Evolutionary conservation across 768 basidiomycete genomes (phyloP), one percentile per base, ranked within the genome.

Genomic region (Bullera alba): DNA sequence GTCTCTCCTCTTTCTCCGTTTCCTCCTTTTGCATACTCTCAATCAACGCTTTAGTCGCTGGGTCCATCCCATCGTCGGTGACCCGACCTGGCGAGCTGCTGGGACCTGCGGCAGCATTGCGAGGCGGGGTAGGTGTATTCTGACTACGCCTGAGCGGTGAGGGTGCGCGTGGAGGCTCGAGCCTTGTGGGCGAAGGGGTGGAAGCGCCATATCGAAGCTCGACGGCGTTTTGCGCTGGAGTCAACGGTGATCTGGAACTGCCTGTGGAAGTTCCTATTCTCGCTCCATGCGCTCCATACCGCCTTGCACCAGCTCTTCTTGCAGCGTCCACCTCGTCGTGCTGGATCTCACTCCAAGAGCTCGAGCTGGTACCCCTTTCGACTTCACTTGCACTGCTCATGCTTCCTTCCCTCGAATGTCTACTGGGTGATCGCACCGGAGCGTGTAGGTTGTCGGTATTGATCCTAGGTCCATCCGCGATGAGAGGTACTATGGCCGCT

Each of bases 401-500:
- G 42, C 62, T 65, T 15, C 66, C 68, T 29, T 65, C 63, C 46
- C 66, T 69, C 0, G 68, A 69, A 50, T 63, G 65, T 14, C 62
- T 54, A 44, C 62, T 63, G 1, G 56, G 48, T 3, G 53, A 35
- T 16, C 58, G 43, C 5, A 19, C 32, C 16, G 26, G 38, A 4
- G n/a, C 42, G 12, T 21, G 10, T 3, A 57, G 38, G 39, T 10
- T 39, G 8, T 61, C 54, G 25, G 59, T 56, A 26, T 17, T 56
- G 26, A 58, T 68, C 15, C 54, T 58, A 19, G 53, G 52, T 32
- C 53, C 27, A 19, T 46, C 39, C 19, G 46, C 50, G 15, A 48
- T 29, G 3, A 81, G 75, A 34, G 80, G 78, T 4, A 83, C 80
- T 81, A 85, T 56, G 80, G 83, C 46, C 81, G 83, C 38, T 75